Evolutionary conservation across 305 asterid genomes (phyloP), one percentile per base, ranked within the genome.

Genomic region (Solanum chacoense): DNA sequence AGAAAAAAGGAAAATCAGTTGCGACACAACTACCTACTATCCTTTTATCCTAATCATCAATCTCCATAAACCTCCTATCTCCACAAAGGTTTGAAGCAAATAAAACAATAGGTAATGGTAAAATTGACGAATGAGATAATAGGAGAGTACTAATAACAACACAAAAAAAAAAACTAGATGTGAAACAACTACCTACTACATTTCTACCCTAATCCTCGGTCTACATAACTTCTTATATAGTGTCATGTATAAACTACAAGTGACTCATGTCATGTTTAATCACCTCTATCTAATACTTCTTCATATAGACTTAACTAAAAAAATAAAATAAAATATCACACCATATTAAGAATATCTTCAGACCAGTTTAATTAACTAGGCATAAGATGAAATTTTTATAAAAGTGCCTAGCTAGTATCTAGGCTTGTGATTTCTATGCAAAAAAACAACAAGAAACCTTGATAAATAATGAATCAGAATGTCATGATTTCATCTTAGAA

Each of bases 401-500:
- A 4, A 63, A 69, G 20, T 26, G 8, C 34, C 75, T 69, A 63
- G 29, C 29, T 63, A 69, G 14, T 11, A 69, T 13, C 5, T 71
- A 71, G 76, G 76, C 11, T 32, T 69, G 28, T 69, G 75, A 59
- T 22, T 63, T 26, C 1, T 63, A 63, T 63, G 28, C 7, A 22
- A 63, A 40, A 79, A 79, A 24, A n/a, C 13, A 77, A 72, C 13
- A 42, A 83, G 4, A 83, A 20, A 50, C 40, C 73, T 50, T 6
- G 29, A 83, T 45, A 50, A 18, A 5, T 16, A 18, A 50, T 83
- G 86, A 16, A 38, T 76, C 69, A 18, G 0, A 13, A 8, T 6
- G 81, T 89, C 89, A 8, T 55, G 36, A 35, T 36, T 81, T 89
- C 91, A 87, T 36, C 83, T 87, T 74, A 81, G 86, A 87, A 87